Evolutionary conservation across 495 filamentous ascomycete species (phyloP), one percentile per base, ranked within the genome.

Genomic region (Annulohypoxylon maeteangense): DNA sequence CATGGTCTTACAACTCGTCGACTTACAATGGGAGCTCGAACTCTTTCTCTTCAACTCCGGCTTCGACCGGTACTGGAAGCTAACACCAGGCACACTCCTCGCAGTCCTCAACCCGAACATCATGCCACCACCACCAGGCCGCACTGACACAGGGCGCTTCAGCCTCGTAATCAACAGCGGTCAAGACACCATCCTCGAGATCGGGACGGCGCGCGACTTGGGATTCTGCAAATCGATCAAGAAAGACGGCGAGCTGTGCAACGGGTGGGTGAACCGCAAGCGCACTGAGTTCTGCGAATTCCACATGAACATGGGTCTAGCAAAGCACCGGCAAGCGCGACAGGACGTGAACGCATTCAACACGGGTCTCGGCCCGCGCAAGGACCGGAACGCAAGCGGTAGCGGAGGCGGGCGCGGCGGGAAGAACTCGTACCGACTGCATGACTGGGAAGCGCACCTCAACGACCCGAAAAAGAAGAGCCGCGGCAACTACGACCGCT

Each of bases 211-310:
- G 3, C 86, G 92, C 34, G 96, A 99, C 78, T 85, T 99, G 1
- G 93, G 90, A 3, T 98, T 90, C 78, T 99, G 96, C 81, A 94
- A 93, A 76, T 86, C 86, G 16, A 81, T 93, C 53, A 92, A 91
- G 72, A 93, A 91, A 70, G 94, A 97, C 80, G 94, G 95, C 23
- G 86, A 90, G 66, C 82, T 83, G 36, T 99, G 95, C 77, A 87
- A 86, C 25, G 81, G 84, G 51, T 99, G 96, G 96, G 84, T 99
- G 32, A 93, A 99, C 76, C 87, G 85, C 60, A 86, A 92, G 8
- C 92, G 93, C 72, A 97, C 94, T 6, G 91, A 97, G 68, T 93
- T 91, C 77, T 99, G 95, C 81, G 92, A 96, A 67, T 99, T 92
- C 71, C 95, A 99, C 74, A 87, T 97, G 71, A 92, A 97, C 74